Conservation (phyloP, 768 basidiomycete genomes). For the Xanthoconium stramineum region DNA sequence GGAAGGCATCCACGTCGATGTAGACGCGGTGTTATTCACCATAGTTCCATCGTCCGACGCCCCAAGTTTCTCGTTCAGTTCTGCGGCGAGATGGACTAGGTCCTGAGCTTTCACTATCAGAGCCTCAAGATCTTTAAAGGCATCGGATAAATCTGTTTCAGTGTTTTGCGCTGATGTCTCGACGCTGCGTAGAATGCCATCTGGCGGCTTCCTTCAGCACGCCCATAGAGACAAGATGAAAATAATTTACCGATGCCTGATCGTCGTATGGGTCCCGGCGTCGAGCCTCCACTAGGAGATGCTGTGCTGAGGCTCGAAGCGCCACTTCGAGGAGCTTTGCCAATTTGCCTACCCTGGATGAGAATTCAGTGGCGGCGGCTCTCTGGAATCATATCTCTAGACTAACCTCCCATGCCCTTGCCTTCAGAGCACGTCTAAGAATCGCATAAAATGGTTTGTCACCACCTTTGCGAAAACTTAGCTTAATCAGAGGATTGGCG, state of each 20-base stretch:
- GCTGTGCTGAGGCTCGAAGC: slow-evolving; percentile 18
- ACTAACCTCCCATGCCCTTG: slow-evolving; percentile 73
- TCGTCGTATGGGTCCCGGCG: slow-evolving; percentile 18
- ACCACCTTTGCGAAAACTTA: slow-evolving; percentile 92
- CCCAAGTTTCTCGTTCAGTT: slow-evolving; percentile 80
- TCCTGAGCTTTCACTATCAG: slow-evolving; percentile 89
- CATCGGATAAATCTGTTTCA: slow-evolving; percentile 65
- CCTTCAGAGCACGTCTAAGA: slow-evolving; percentile 65
- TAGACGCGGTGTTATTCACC: not conserved
- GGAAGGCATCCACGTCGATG: slow-evolving; percentile 17
- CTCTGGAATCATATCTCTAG: not conserved
- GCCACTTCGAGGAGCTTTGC: slow-evolving; percentile 19
- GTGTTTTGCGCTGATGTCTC: slow-evolving; percentile 62
- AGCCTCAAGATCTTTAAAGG: slow-evolving; percentile 84
- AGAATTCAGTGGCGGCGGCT: not conserved
- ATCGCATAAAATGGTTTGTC: slow-evolving; percentile 78
- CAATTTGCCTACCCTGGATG: slow-evolving; percentile 31
- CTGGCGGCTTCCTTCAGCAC: slow-evolving; percentile 37
- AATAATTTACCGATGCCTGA: slow-evolving; percentile 28
- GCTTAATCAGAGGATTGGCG: slow-evolving; percentile 54
- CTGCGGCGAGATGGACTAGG: slow-evolving; percentile 87
- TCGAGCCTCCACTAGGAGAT: slow-evolving; percentile 17
- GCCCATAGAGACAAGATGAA: not conserved
- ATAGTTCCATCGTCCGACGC: slow-evolving; percentile 29
- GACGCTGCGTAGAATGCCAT: slow-evolving; percentile 78